Evolutionary conservation across 345 rosid genomes (phyloP), one percentile per base, ranked within the genome.

Genomic region (Acer campestre): DNA sequence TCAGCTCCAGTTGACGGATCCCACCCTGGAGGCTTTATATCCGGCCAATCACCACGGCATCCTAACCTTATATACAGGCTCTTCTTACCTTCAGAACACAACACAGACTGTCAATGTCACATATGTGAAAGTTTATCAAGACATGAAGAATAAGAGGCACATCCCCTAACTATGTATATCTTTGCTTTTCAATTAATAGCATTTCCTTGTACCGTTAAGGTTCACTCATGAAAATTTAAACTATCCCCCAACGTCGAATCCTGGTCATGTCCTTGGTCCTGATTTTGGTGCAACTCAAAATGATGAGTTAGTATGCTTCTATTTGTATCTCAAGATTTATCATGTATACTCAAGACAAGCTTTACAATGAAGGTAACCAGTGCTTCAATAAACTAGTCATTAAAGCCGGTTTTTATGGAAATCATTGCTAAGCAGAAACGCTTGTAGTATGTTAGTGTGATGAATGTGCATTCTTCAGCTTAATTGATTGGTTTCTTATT

Each of bases 21-120:
- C 90, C 94, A 93, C 1, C 98, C 97, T 0, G 92, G 94, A 13
- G 94, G 95, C 81, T 87, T 89, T 82, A 90, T 92, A 85, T 91
- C 88, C 5, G 98, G 93, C 97, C 91, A 89, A 77, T 95, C 94
- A n/a, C 95, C 93, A 5, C 92, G 90, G 61, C 98, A 93, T 58
- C 98, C 98, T 83, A 93, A 77, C 83, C 97, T 88, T 85, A 90
- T 86, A 84, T 93, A 90, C 23, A 95, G 86, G 85, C 92, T 91
- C 90, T 93, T 95, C 89, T 92, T 91, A 68, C 87, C 98, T 95
- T 76, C 76, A 76, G 40, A 67, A 64, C 71, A 63, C 6, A 22
- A 58, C 0, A 55, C 18, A 0, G 29, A 25, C 10, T 25, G 55
- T 74, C 63, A 55, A 7, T 20, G 11, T 40, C 63, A 25, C 61